Evolutionary conservation across 176 grass and related monocot genomes (phyloP), one percentile per base, ranked within the genome.

Genomic region (Oryza glumipatula): DNA sequence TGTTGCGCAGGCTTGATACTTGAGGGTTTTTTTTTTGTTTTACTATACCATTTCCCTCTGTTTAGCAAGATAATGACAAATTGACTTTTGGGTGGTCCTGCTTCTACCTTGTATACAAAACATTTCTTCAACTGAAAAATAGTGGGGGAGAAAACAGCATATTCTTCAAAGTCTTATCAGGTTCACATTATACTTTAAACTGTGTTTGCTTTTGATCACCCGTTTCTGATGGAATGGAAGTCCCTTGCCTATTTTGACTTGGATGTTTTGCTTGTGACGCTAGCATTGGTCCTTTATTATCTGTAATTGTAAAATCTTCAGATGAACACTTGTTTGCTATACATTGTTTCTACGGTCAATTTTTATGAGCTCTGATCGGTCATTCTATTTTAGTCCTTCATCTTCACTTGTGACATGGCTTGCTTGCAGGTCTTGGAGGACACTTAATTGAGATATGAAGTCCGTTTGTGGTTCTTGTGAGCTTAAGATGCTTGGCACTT

Each of bases 341-440:
- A 63, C 56, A 61, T 61, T 22, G 7, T 9, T 61, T 63, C 58
- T 63, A 63, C 1, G 8, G 2, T 63, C 0, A 10, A 23, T 63
- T 23, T 10, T 63, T 21, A 7, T 58, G 54, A 61, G 2, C 36
- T 83, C 68, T 45, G 6, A n/a, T 22, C 11, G 19, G n/a, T 48
- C 39, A 1, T 78, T 58, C 5, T 44, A 44, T 3, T 44, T 44
- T 44, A 44, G 43, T 3, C 43, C 7, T 10, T 74, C 21, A 7
- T 58, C 79, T 74, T 73, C 17, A 70, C 41, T 63, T 69, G 23
- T 68, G 28, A 23, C 6, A 6, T 17, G 19, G 17, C 65, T 79
- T 86, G 1, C 48, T 69, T 87, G 89, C 89, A 90, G 89, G 80
- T 80, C 13, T 35, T 65, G 47, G 70, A 76, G 66, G 44, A 11